A percentile compares a stretch with the other conserved stretches of the same genome.
Conservation (phyloP, 495 filamentous ascomycete species). For the Daldinia decipiens region DNA sequence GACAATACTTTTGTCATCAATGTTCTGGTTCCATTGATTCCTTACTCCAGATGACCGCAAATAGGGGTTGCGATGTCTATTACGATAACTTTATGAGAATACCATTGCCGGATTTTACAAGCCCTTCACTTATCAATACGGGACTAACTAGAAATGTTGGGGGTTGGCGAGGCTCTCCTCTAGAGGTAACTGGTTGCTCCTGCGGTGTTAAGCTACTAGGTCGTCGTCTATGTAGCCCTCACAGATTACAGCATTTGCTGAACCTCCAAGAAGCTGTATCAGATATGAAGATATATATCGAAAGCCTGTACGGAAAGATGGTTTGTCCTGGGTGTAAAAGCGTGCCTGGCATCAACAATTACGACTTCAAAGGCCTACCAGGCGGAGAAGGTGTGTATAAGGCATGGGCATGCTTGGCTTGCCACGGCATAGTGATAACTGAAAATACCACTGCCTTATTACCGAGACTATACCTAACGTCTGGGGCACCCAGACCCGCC, state of each 20-base stretch:
- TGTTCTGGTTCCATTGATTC: neutral
- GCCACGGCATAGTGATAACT: slow-evolving; percentile 15
- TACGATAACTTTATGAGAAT: neutral
- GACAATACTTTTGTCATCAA: slow-evolving; percentile 11
- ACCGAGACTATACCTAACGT: neutral
- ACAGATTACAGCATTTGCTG: slow-evolving; percentile 21
- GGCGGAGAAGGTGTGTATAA: neutral
- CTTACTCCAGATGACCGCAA: too few species aligned
- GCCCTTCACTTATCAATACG: neutral
- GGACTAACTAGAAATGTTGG: slow-evolving; percentile 4
- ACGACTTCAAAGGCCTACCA: neutral
- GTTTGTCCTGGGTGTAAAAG: slow-evolving; percentile 17
- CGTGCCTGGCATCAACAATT: slow-evolving; percentile 11
- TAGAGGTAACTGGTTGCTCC: slow-evolving; percentile 12
- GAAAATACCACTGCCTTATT: neutral
- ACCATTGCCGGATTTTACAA: slow-evolving; percentile 3
- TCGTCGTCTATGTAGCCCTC: slow-evolving; percentile 19
- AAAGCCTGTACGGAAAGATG: slow-evolving; percentile 8
- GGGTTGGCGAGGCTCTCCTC: neutral
- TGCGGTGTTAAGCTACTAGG: slow-evolving; percentile 16
- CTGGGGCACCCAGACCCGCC: neutral
- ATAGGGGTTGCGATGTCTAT: neutral
- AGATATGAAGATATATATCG: slow-evolving; percentile 3
- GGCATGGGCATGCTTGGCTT: slow-evolving; percentile 14
- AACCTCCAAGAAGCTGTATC: neutral